Conservation (phyloP, 2,329 filamentous ascomycete genomes). For the Thielaviopsis musarum region DNA sequence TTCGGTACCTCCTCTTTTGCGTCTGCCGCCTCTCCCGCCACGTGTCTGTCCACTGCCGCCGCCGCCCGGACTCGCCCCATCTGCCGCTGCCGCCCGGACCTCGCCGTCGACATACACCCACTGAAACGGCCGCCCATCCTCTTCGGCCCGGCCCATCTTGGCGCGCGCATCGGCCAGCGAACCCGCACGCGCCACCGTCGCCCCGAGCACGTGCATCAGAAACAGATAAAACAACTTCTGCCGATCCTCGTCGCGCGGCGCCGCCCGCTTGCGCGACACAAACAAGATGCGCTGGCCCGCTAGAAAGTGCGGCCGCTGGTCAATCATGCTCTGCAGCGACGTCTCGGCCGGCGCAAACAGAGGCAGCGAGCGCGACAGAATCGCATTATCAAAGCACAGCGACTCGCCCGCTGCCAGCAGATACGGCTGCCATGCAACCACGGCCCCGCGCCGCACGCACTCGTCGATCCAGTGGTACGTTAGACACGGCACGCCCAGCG, state of each 20-base stretch:
- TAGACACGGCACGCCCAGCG: conserved; percentile 74
- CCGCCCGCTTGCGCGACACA: conserved; percentile 41
- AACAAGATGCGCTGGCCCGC: conserved; percentile 51
- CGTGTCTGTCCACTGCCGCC: background rate
- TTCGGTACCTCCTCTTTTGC: conserved; percentile 14
- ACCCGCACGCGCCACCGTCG: conserved; percentile 48
- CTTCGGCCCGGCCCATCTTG: conserved; percentile 27
- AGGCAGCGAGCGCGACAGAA: conserved; percentile 54
- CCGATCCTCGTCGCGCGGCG: conserved; percentile 32
- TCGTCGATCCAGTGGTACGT: conserved; percentile 65
- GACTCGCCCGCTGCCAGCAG: conserved; percentile 75
- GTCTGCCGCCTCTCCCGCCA: conserved; percentile 11
- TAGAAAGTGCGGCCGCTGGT: conserved; percentile 44
- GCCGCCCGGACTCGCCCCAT: conserved; percentile 18
- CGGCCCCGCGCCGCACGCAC: conserved; percentile 42
- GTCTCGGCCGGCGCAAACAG: conserved; percentile 42
- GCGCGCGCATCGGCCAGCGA: conserved; percentile 49
- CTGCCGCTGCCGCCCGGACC: conserved; percentile 33
- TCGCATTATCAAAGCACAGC: conserved; percentile 54
- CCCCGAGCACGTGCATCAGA: conserved; percentile 61
- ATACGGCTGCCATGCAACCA: conserved; percentile 66
- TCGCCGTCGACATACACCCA: conserved; percentile 64
- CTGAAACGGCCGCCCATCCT: conserved; percentile 36
- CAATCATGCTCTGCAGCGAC: conserved; percentile 39
- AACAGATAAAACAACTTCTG: conserved; percentile 62